Evolutionary conservation across 2,329 filamentous ascomycete species (phyloP).

Genomic region (Fusarium transvaalense): DNA sequence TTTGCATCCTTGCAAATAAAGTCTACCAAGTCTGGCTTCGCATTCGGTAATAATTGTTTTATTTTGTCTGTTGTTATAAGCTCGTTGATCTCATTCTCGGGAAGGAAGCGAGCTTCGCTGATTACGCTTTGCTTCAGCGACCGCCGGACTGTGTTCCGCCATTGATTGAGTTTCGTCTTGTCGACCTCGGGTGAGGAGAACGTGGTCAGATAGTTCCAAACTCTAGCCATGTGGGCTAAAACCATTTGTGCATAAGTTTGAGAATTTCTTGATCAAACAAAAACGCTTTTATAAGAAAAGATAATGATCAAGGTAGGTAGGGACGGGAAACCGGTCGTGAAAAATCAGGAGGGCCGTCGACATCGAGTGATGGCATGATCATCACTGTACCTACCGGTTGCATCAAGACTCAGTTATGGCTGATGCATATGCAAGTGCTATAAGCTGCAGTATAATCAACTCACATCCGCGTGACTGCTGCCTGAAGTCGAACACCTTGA

Average conservation of each 20-base stretch:
- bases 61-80: background rate
- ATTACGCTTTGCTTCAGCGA: conserved; percentile 1
- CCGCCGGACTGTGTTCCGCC: background rate
- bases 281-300: no score
- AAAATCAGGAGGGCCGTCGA: background rate
- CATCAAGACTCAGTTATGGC: background rate
- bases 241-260: background rate
- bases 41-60: background rate
- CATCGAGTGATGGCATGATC: background rate
- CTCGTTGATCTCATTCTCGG: background rate
- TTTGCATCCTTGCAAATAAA: background rate
- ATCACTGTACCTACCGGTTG: background rate
- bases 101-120: background rate
- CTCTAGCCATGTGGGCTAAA: background rate
- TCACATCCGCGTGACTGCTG: conserved; percentile 10
- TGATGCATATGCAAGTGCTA: conserved; percentile 21
- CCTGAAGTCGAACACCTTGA: background rate
- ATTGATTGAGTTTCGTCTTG: background rate
- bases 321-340: background rate
- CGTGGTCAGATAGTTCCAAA: background rate
- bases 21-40: background rate
- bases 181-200: background rate
- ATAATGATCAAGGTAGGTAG: background rate
- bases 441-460: background rate
- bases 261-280: background rate